Base-by-base conservation (phyloP, 148 eudicot species). In the Fagopyrum homotropicum region DNA sequence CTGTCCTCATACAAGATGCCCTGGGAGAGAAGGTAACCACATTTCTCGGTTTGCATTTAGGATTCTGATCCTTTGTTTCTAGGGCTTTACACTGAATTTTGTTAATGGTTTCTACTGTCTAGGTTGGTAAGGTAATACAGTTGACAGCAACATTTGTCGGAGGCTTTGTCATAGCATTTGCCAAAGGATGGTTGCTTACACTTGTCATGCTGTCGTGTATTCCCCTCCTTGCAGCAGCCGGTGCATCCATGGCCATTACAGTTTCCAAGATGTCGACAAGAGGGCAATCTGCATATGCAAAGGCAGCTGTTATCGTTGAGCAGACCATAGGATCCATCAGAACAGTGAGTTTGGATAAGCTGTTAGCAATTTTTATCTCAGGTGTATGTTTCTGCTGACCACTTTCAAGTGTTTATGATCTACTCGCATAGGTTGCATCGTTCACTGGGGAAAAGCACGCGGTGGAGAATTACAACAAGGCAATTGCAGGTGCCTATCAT, bases 371-470 rank as follows among this genome's bases (percentile, higher is more conserved):
- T 35, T 35, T 35, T 1, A 35, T 35, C 1, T 35, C 40, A 35
- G 40, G 40, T 35, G 1, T 35, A 35, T 35, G 40, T 35, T 35
- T 35, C 2, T 35, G 40, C 40, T 35, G 2, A 35, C 40, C 3
- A 35, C 2, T 35, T 0, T 35, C 40, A 35, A 35, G 0, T 35
- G 3, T 60, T 9, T 60, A 40, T 60, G 45, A 26, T 71, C 30
- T n/a, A 14, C 40, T 35, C 40, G 1, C 40, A 7, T 76, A 90
- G 96, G 96, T 90, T 80, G 96, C 88, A 48, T 90, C 96, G 52
- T 90, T 88, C 73, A 88, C 90, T 0, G 89, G 92, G 73, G 96
- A 90, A 81, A 88, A 83, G 78, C 79, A 79, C 43, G 92, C 92
- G 15, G 77, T 87, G 72, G 76, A 75, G 56, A 75, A 80, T 64